Evolutionary conservation across 805 yeast genomes (phyloP).

Genomic region (Starmerella ratchasimensis): DNA sequence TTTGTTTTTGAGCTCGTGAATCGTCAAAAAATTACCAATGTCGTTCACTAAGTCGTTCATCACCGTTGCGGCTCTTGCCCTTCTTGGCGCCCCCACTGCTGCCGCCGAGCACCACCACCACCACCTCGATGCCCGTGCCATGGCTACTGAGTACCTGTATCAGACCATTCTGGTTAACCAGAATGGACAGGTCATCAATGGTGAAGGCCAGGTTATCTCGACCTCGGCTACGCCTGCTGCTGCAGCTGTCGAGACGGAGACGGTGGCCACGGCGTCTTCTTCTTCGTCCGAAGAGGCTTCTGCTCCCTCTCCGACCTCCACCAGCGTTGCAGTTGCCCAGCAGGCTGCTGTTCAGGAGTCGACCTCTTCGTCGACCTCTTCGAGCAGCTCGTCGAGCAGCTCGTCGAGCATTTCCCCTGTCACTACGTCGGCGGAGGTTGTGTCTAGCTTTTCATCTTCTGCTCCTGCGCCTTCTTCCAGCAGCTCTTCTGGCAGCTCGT

Average conservation of each 20-base stretch:
- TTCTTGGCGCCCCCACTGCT: conserved; percentile 26
- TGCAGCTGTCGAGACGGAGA: conserved; percentile 11
- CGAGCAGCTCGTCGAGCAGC: conserved; percentile 22
- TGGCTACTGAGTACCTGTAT: conserved; percentile 35
- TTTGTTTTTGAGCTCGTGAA: conserved; percentile 6
- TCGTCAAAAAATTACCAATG: conserved; percentile 1
- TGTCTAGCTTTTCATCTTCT: conserved; percentile 25
- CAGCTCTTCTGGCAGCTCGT: conserved; percentile 26
- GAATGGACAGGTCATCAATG: conserved; percentile 27
- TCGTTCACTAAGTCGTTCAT: conserved; percentile 8
- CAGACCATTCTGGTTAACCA: conserved; percentile 33
- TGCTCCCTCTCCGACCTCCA: not conserved
- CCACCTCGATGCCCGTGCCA: conserved; percentile 42
- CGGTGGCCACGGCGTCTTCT: conserved; percentile 1
- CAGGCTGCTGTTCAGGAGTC: conserved; percentile 24
- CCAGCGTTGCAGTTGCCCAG: not conserved
- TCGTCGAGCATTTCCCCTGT: too few relatives aligned
- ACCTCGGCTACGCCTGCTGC: conserved; percentile 25
- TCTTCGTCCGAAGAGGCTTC: not conserved
- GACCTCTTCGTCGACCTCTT: conserved; percentile 18
- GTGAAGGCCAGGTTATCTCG: not conserved
- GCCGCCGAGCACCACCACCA: conserved; percentile 34
- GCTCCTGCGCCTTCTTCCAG: conserved; percentile 25
- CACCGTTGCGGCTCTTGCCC: conserved; percentile 14
- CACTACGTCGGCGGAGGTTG: conserved; percentile 20